A percentile compares a stretch with the other conserved stretches of the same genome.
Conservation (phyloP, 805 yeast species). For the Pichia sporocuriosa region DNA sequence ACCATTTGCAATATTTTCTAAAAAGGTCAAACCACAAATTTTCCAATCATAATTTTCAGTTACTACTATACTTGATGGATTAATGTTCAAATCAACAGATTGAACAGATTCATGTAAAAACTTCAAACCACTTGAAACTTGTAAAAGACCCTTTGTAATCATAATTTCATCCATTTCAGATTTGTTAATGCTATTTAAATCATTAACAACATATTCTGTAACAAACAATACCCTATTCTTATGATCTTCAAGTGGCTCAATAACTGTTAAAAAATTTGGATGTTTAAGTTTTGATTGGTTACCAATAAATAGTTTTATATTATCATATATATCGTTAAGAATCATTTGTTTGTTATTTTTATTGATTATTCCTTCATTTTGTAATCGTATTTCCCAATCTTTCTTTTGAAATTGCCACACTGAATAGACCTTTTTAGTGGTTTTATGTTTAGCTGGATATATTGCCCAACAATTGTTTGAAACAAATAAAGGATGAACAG, state of each 20-base stretch:
- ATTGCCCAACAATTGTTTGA: constrained; percentile 77
- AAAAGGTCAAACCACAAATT: constrained; percentile 63
- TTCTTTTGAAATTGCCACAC: constrained; percentile 85
- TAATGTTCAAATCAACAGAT: constrained; percentile 68
- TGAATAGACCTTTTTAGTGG: constrained; percentile 57
- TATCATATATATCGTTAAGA: constrained; percentile 56
- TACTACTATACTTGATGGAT: constrained; percentile 70
- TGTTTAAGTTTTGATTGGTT: constrained; percentile 79
- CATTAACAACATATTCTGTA: constrained; percentile 60
- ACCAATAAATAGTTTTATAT: constrained; percentile 59
- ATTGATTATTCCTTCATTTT: constrained; percentile 42
- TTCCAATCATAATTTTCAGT: constrained; percentile 94
- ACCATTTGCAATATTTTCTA: constrained; percentile 37
- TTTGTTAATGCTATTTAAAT: constrained; percentile 28
- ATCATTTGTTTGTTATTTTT: constrained; percentile 42
- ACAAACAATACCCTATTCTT: constrained; percentile 73
- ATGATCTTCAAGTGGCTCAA: constrained; percentile 88
- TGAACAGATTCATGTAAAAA: constrained; percentile 76
- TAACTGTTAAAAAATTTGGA: constrained; percentile 75
- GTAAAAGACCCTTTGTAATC: constrained; percentile 72
- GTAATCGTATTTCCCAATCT: constrained; percentile 52
- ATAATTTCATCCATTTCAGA: constrained; percentile 61
- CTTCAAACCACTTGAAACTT: constrained; percentile 67
- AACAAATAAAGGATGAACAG: constrained; percentile 60
- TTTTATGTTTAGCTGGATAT: constrained; percentile 72